Conservation (phyloP, 2,329 filamentous ascomycete species). For the Madurella fahalii region DNA sequence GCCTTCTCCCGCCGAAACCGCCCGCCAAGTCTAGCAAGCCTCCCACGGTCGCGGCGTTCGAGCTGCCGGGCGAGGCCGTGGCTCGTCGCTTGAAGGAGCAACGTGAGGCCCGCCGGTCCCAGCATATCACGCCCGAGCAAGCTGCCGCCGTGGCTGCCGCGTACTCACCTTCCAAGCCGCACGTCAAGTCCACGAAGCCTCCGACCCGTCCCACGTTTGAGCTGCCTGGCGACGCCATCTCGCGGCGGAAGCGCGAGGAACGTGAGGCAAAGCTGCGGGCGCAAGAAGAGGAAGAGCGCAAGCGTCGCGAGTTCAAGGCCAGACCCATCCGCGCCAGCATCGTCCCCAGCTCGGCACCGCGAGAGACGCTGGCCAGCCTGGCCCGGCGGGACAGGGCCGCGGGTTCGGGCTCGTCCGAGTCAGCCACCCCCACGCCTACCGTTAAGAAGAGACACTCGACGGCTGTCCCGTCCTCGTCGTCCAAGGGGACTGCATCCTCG, state of each 20-base stretch:
- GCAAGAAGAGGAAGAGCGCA: conserved; percentile 57
- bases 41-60: conserved; percentile 53
- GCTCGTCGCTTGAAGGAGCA: conserved; percentile 55
- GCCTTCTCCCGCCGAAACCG: conserved; percentile 44
- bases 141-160: conserved; percentile 14
- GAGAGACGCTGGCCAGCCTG: conserved; percentile 56
- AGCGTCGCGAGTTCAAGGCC: conserved; percentile 61
- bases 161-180: conserved; percentile 36
- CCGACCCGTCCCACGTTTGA: conserved; percentile 56
- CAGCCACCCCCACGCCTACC: conserved; percentile 21
- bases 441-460: conserved; percentile 30
- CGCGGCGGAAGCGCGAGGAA: conserved; percentile 51
- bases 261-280: conserved; percentile 51
- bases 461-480: not conserved
- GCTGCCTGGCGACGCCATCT: conserved; percentile 60
- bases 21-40: conserved; percentile 51
- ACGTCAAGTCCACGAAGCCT: conserved; percentile 47
- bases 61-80: conserved; percentile 60
- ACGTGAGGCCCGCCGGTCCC: conserved; percentile 50
- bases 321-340: conserved; percentile 49
- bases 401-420: conserved; percentile 9
- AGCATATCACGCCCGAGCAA: conserved; percentile 19
- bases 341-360: conserved; percentile 41
- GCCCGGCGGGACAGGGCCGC: conserved; percentile 35
- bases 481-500: not conserved